Base-by-base conservation (phyloP, 2,329 filamentous ascomycete species). In the Diaporthe humulicola region DNA sequence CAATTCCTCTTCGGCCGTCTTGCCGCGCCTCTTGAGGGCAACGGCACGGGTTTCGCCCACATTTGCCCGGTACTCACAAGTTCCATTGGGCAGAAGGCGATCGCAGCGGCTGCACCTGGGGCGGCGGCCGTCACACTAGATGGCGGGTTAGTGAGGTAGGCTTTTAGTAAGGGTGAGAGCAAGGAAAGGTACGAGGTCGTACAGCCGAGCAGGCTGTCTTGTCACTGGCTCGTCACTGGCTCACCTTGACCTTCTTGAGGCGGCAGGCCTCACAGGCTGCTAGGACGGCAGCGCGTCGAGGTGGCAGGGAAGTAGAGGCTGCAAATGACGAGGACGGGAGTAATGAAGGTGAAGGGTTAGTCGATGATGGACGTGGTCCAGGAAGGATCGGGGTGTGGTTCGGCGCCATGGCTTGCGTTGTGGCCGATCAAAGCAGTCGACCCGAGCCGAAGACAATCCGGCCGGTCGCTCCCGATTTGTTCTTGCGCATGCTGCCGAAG, bases 11-110 rank as follows among this genome's bases (percentile, higher is more conserved):
- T 45, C 60, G 15, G 60, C 40, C 3, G 60, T 33, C 60, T 22
- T 48, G 36, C 60, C 60, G 60, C 60, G 60, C 40, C 60, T 64
- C 40, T 64, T 64, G 40, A 64, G 40, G 19, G 60, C 60, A 28
- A 64, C 40, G 40, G 60, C 40, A 17, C 38, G 60, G 28, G 60
- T 64, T 15, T 64, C 60, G 40, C 60, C 60, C 60, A 33, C 60
- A 33, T 64, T 33, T 48, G 60, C 60, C 6, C 17, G 40, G 40
- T 64, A 64, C 1, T 64, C 60, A 25, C 60, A 64, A 8, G 25
- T 8, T 33, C 5, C 40, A 9, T 33, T 33, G 15, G 60, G 60
- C 60, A 30, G 28, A 12, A 45, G 25, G 15, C 60, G 60, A 12
- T 64, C 40, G 28, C 60, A 64, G 40, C 60, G 60, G 28, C 60